Base-by-base conservation (phyloP, 768 basidiomycete species). In the Russula sp. region DNA sequence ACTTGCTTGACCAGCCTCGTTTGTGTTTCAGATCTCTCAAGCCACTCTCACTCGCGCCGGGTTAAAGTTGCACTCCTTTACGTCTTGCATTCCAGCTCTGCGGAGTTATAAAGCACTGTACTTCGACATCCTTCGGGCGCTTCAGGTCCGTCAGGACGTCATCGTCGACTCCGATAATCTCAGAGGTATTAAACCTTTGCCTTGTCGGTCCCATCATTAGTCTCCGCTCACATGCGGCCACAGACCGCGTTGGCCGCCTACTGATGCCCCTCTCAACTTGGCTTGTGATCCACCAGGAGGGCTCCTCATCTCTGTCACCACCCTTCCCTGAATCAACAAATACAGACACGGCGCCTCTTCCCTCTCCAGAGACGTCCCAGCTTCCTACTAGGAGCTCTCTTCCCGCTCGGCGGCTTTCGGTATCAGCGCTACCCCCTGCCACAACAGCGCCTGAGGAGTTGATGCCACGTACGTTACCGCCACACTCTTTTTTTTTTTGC, bases 401-500 rank as follows among this genome's bases (percentile, higher is more conserved):
- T 13, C 32, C 7, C 32, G 20, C 13, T 34, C 46, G 34, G 25
- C 57, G 57, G 22, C 29, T 11, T 48, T 32, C 49, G 13, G 22
- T 9, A 14, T 36, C 36, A 5, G 39, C 55, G 32, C 55, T 41
- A n/a, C n/a, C n/a, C 10, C 54, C 51, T 47, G 14, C 46, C 43
- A 39, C 56, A 22, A 48, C 66, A 34, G 59, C 66, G 34, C 56
- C 59, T 5, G 63, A 56, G 36, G 36, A 60, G 20, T 38, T 64
- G 25, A 66, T 66, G 66, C 66, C 66, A 38, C 66, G 66, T 66
- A 66, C 52, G 66, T 61, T 39, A 46, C 36, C 43, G 8, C 20
- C 34, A 35, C 46, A 3, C 34, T 47, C 34, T 34, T 36, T 36
- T 2, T 16, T 36, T 14, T 34, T 53, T 47, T n/a, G 49, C 34